Conservation (phyloP, 441 rosid genomes). For the Brassica hybrid region DNA sequence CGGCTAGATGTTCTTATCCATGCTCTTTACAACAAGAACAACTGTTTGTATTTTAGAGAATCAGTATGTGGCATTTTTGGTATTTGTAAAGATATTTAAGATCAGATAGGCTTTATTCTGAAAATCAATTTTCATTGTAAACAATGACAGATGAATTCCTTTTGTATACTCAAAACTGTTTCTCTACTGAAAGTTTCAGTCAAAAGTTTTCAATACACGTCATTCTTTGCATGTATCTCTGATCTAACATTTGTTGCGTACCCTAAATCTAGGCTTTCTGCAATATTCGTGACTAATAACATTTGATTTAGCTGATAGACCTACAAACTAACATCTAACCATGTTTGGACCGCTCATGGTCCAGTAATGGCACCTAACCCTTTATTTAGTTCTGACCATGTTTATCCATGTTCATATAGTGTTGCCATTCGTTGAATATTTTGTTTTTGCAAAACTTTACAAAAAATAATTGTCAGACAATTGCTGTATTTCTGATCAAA, state of each 20-base stretch:
- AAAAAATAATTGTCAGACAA: no score
- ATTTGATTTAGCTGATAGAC: neutral
- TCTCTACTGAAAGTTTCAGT: neutral
- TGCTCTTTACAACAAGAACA: slow-evolving; percentile 8
- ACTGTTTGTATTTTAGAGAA: slow-evolving; percentile 14
- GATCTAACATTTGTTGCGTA: no score
- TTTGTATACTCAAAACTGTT: neutral
- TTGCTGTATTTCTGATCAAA: no score
- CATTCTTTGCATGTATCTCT: neutral
- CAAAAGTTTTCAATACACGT: neutral
- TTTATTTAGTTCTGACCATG: no score
- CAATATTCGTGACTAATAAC: neutral
- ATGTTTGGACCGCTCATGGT: no score
- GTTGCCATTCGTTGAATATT: no score
- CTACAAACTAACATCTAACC: neutral
- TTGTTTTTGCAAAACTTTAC: no score
- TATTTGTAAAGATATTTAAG: neutral
- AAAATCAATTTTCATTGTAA: neutral
- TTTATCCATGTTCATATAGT: no score
- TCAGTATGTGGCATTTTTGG: neutral
- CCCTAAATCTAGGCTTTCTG: no score
- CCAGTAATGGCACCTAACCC: no score
- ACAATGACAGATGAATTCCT: neutral
- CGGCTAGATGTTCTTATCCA: slow-evolving; percentile 9
- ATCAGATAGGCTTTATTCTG: neutral